These are phyloP conservation scores for Microbotryum scabiosae DNA, from an alignment of 1,284 basidiomycete species.

Conservation along the genomic window DNA sequence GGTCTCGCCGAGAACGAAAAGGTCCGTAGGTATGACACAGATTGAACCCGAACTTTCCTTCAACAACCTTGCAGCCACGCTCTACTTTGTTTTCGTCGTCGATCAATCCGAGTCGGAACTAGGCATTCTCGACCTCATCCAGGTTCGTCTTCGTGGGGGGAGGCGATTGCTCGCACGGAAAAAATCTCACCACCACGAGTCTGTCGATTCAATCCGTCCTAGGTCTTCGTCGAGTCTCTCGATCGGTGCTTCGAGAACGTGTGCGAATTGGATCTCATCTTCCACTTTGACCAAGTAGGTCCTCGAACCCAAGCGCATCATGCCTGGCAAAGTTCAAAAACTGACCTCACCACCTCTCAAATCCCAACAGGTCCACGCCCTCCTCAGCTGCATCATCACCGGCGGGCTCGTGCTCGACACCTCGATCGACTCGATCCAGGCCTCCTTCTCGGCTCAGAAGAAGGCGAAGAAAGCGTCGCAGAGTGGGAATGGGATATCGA, in stretches of 20 bases:
- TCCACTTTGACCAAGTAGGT: slow-evolving; percentile 91
- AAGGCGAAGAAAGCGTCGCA: slow-evolving; percentile 23
- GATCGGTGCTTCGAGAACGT: slow-evolving; percentile 97
- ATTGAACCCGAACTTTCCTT: too few species aligned
- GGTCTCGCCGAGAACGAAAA: slow-evolving; percentile 3
- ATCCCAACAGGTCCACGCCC: slow-evolving; percentile 68
- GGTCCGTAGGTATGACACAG: too few species aligned
- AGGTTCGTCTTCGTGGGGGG: slow-evolving; percentile 51
- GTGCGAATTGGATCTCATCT: slow-evolving; percentile 95
- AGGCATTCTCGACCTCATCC: slow-evolving; percentile 91
- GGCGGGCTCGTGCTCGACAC: slow-evolving; percentile 98
- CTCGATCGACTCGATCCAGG: slow-evolving; percentile 35
- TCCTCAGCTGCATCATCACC: slow-evolving; percentile 89
- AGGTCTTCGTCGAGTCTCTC: slow-evolving; percentile 94
- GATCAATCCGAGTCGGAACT: slow-evolving; percentile 92
- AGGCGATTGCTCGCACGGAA: neutral
- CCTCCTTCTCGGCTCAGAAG: slow-evolving; percentile 24
- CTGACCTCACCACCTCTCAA: neutral
- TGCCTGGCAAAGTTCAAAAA: neutral
- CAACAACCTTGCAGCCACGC: slow-evolving; percentile 54
- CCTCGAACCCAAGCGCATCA: neutral
- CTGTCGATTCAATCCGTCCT: neutral
- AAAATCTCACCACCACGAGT: too few species aligned
- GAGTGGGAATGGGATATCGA: neutral
- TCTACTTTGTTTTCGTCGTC: slow-evolving; percentile 95